Evolutionary conservation across 805 yeast genomes (phyloP).

Genomic region (Candida nanaspora): DNA sequence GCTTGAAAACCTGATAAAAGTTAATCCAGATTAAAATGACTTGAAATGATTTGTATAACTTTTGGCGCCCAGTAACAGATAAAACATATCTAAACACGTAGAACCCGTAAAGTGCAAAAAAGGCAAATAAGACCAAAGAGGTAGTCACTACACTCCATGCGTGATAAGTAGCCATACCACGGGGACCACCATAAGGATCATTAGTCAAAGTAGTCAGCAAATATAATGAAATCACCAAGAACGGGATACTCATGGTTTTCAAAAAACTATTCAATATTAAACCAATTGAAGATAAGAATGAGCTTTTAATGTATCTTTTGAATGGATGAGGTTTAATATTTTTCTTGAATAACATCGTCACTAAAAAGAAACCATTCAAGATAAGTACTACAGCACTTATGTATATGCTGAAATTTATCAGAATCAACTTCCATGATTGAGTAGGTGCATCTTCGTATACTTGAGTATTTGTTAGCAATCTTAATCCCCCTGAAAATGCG

Average conservation of each 20-base stretch:
- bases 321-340: conserved; percentile 4
- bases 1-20: conserved; percentile 36
- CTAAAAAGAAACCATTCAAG: conserved; percentile 4
- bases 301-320: conserved; percentile 13
- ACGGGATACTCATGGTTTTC: conserved; percentile 33
- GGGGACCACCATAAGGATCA: conserved; percentile 15
- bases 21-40: conserved; percentile 40
- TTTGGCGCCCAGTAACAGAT: conserved; percentile 10
- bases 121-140: conserved; percentile 24
- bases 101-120: conserved; percentile 26
- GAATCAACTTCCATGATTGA: conserved; percentile 34
- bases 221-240: conserved; percentile 31
- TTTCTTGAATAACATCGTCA: conserved; percentile 5
- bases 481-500: conserved; percentile 32
- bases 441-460: conserved; percentile 3
- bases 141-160: conserved; percentile 25
- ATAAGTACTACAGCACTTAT: conserved; percentile 18
- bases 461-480: conserved; percentile 27
- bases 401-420: conserved; percentile 26
- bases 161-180: conserved; percentile 3
- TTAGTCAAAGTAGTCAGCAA: conserved; percentile 9
- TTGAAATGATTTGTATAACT: conserved; percentile 40
- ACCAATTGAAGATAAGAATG: conserved; percentile 26
- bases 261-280: conserved; percentile 25
- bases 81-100: conserved; percentile 28